Evolutionary conservation across 2,329 filamentous ascomycete species (phyloP).

Genomic region (Beauveria asiatica): DNA sequence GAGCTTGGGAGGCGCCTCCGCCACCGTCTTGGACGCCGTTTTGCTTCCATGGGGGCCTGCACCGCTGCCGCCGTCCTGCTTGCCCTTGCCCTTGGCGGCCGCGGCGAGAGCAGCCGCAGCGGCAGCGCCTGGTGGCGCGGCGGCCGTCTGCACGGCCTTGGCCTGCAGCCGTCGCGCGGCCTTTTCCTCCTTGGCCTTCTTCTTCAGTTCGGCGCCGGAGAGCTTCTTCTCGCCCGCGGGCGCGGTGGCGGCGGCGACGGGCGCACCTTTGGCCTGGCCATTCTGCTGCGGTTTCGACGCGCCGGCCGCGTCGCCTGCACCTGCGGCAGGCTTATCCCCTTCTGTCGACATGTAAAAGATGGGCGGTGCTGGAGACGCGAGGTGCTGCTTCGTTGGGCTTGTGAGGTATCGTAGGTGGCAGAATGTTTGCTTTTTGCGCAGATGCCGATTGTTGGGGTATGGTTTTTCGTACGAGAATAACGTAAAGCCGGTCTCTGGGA

Average conservation of each 20-base stretch:
- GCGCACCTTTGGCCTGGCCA: slow-evolving; percentile 15
- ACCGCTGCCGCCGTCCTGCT: slow-evolving; percentile 37
- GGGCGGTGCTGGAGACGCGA: not conserved
- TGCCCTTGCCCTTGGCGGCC: slow-evolving; percentile 36
- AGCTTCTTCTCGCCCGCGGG: slow-evolving; percentile 44
- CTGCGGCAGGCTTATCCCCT: slow-evolving; percentile 22
- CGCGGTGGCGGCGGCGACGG: not conserved
- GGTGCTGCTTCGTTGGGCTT: slow-evolving; percentile 10
- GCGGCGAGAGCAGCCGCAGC: slow-evolving; percentile 32
- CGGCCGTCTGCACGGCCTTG: slow-evolving; percentile 45
- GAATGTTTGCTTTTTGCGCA: not conserved
- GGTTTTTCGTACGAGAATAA: too few relatives aligned
- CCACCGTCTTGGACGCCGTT: slow-evolving; percentile 26
- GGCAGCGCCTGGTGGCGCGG: slow-evolving; percentile 30
- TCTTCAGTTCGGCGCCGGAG: slow-evolving; percentile 75
- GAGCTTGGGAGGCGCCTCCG: slow-evolving; percentile 34
- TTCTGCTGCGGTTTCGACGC: slow-evolving; percentile 20
- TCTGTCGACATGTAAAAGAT: slow-evolving; percentile 24
- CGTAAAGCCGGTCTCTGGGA: not conserved
- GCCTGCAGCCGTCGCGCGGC: slow-evolving; percentile 70
- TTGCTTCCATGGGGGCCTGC: slow-evolving; percentile 21
- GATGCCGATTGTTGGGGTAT: not conserved
- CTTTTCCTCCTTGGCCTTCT: slow-evolving; percentile 84
- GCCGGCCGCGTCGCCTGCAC: slow-evolving; percentile 15
- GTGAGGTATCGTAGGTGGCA: slow-evolving; percentile 8